phyloP scores from a whole-genome alignment of 2,329 filamentous ascomycete genomes.

The Colletotrichum nymphaeae region DNA sequence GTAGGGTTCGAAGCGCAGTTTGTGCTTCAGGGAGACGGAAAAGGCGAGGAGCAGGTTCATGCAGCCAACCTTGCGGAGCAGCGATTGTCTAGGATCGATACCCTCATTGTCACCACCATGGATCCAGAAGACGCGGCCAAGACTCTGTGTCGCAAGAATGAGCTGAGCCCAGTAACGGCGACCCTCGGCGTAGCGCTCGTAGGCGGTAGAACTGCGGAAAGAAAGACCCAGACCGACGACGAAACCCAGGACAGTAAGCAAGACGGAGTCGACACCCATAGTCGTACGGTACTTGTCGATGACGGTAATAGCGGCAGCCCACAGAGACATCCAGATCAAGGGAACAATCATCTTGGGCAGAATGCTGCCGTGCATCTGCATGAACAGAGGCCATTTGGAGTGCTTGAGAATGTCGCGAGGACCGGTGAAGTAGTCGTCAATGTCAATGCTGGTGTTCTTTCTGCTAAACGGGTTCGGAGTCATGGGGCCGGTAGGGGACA shows the following conservation, averaged over 20 bases:
- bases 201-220: slow-evolving; percentile 81
- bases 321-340: slow-evolving; percentile 68
- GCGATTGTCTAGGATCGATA: slow-evolving; percentile 68
- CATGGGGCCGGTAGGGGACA: slow-evolving; percentile 45
- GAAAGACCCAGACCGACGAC: slow-evolving; percentile 83
- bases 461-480: slow-evolving; percentile 46
- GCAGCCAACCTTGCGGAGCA: slow-evolving; percentile 78
- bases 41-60: slow-evolving; percentile 85
- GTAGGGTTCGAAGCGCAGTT: slow-evolving; percentile 85
- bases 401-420: slow-evolving; percentile 78
- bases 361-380: slow-evolving; percentile 82
- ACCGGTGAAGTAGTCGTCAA: slow-evolving; percentile 73
- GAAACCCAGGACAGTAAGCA: slow-evolving; percentile 84
- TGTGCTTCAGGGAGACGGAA: slow-evolving; percentile 82
- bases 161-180: slow-evolving; percentile 72
- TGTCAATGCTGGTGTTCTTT: slow-evolving; percentile 52
- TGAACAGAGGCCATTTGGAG: slow-evolving; percentile 80
- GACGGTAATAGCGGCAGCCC: slow-evolving; percentile 74
- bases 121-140: slow-evolving; percentile 87
- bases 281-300: slow-evolving; percentile 59
- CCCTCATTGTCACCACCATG: slow-evolving; percentile 71
- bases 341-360: slow-evolving; percentile 80
- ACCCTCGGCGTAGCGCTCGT: slow-evolving; percentile 77
- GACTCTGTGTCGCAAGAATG: slow-evolving; percentile 70
- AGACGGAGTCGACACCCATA: slow-evolving; percentile 57